Evolutionary conservation across 257 asterid genomes (phyloP).

Genomic region (Salvia rosmarinus): DNA sequence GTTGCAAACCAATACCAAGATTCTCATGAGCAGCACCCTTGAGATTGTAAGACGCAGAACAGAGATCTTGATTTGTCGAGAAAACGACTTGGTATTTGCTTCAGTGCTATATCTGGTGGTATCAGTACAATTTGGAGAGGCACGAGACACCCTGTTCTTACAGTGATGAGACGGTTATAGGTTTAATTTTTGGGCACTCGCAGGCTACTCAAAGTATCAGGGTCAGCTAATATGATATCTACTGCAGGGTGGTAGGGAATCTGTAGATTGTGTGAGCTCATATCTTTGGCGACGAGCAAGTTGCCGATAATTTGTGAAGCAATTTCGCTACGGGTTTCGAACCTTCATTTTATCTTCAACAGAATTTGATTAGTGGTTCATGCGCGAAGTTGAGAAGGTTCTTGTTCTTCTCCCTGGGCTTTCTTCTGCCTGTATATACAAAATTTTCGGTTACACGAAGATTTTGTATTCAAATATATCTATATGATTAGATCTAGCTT

Average conservation of each 20-base stretch:
- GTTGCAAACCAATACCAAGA: neutral
- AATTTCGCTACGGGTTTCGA: neutral
- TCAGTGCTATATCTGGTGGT: neutral
- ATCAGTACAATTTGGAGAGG: conserved; percentile 10
- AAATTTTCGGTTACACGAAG: no score
- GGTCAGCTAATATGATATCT: conserved; percentile 23
- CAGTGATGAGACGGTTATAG: neutral
- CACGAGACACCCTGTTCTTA: conserved; percentile 7
- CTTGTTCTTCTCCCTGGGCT: no score
- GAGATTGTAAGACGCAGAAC: conserved; percentile 15
- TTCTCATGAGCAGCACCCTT: neutral
- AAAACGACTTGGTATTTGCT: conserved; percentile 20
- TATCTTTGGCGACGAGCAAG: neutral
- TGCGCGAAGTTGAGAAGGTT: no score
- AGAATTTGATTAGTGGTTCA: neutral
- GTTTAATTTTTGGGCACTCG: neutral
- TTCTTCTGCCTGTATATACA: no score
- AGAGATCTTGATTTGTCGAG: neutral
- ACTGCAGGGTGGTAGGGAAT: neutral
- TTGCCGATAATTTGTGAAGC: neutral
- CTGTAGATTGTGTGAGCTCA: neutral
- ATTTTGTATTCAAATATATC: no score
- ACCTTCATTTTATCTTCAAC: neutral
- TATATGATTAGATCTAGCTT: no score
- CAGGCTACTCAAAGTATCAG: neutral